A percentile compares a stretch with the other conserved stretches of the same genome.
These are phyloP conservation scores for Melanogaster broomeanus DNA, from an alignment of 768 basidiomycete genomes.

Conservation along the genomic window DNA sequence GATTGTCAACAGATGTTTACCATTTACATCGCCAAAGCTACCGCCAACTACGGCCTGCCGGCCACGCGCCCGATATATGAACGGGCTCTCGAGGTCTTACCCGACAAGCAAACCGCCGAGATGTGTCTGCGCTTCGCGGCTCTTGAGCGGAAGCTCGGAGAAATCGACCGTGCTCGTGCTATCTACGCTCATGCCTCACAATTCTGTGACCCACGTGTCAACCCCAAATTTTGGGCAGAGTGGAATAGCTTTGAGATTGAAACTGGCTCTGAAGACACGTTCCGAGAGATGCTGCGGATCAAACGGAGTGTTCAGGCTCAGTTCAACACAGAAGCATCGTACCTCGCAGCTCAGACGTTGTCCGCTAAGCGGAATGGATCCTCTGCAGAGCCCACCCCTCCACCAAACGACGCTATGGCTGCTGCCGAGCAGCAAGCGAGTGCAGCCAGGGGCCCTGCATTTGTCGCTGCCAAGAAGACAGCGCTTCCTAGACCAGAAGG, in stretches of 20 bases:
- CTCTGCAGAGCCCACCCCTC: constrained; percentile 43
- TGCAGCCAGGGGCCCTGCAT: constrained; percentile 61
- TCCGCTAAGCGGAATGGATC: constrained; percentile 62
- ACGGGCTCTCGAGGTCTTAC: constrained; percentile 88
- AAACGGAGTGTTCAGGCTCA: constrained; percentile 98
- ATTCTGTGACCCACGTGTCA: constrained; percentile 94
- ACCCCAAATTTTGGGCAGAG: constrained; percentile 92
- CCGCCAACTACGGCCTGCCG: constrained; percentile 92
- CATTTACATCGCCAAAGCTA: constrained; percentile 96
- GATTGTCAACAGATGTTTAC: constrained; percentile 76
- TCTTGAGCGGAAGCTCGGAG: constrained; percentile 96
- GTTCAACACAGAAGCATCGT: constrained; percentile 96
- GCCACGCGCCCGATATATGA: constrained; percentile 97
- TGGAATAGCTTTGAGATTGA: constrained; percentile 99
- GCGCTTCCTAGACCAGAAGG: constrained; percentile 42
- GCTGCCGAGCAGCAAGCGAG: constrained; percentile 71
- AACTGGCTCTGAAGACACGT: constrained; percentile 98
- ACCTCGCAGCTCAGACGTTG: constrained; percentile 87
- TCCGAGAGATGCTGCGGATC: constrained; percentile 93
- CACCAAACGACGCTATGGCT: constrained; percentile 80
- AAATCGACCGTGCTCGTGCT: constrained; percentile 96
- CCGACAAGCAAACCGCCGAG: constrained; percentile 92
- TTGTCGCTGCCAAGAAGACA: constrained; percentile 74
- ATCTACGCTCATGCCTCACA: constrained; percentile 98
- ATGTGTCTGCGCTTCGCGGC: constrained; percentile 97